phyloP scores from a whole-genome alignment of 192 early-diverging fungal genomes.

The Backusella macrospora region DNA sequence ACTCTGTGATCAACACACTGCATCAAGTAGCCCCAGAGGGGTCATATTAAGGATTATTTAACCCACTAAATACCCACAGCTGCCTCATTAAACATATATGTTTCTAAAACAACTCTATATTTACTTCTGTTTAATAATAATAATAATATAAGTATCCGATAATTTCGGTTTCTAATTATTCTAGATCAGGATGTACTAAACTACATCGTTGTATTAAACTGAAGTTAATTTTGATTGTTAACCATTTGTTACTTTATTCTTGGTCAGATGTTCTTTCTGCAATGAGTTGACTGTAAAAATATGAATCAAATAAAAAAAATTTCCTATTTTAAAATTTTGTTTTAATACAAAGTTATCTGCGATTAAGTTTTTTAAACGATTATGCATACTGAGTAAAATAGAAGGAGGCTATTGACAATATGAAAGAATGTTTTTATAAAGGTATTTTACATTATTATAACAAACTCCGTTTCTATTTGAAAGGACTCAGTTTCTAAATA shows the following conservation, averaged over 20 bases:
- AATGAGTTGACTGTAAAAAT: neutral
- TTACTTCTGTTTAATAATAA: neutral
- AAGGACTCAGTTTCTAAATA: neutral
- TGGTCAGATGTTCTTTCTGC: neutral
- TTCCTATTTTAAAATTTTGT: neutral
- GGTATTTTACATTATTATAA: neutral
- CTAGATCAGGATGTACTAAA: neutral
- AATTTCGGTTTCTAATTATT: conserved; percentile 9
- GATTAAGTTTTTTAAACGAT: neutral
- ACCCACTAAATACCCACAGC: neutral
- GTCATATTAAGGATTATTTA: neutral
- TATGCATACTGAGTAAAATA: conserved; percentile 3
- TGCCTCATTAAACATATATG: neutral
- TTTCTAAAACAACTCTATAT: neutral
- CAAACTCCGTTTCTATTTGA: neutral
- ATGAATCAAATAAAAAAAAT: neutral
- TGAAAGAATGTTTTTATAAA: conserved; percentile 1
- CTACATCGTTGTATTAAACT: neutral
- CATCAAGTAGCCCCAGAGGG: neutral
- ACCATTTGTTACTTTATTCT: neutral
- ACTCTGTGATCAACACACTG: neutral
- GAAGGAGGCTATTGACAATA: conserved; percentile 1
- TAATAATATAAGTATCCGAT: neutral
- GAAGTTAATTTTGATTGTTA: neutral
- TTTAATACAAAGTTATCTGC: neutral